A percentile compares a stretch with the other conserved stretches of the same genome.
Conservation (phyloP, 2,329 filamentous ascomycete genomes). For the Davidsoniella eucalypti region DNA sequence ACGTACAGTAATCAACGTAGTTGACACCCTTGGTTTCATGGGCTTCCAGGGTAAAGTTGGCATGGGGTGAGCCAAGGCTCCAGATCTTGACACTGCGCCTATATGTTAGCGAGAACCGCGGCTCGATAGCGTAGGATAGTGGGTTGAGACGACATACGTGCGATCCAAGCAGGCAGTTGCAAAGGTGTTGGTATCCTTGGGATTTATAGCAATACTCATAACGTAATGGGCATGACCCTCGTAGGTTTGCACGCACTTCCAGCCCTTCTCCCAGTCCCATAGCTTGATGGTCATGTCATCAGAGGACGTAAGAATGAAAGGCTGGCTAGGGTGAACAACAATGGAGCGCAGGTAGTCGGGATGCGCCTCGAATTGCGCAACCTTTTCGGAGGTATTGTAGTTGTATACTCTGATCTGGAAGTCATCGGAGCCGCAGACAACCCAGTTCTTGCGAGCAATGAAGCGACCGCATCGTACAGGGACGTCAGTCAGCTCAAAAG, state of each 20-base stretch:
- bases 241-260: constrained; percentile 95
- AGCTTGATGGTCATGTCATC: constrained; percentile 98
- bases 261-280: constrained; percentile 97
- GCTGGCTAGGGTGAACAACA: constrained; percentile 84
- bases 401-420: constrained; percentile 84
- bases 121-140: not conserved
- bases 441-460: constrained; percentile 97
- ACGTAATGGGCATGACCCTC: constrained; percentile 94
- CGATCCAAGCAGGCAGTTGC: constrained; percentile 89
- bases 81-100: constrained; percentile 77
- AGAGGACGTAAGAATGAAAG: constrained; percentile 87
- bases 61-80: constrained; percentile 82
- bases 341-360: constrained; percentile 98
- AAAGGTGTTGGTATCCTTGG: constrained; percentile 86
- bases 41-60: constrained; percentile 92
- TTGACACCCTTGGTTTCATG: constrained; percentile 97
- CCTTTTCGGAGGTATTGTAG: constrained; percentile 99
- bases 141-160: constrained; percentile 5
- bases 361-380: constrained; percentile 90
- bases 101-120: not conserved
- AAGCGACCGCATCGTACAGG: constrained; percentile 94
- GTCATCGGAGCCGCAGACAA: constrained; percentile 88
- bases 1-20: constrained; percentile 65
- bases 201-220: constrained; percentile 93
- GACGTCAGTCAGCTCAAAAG: constrained; percentile 96